Evolutionary conservation across 1,284 basidiomycete genomes (phyloP), one percentile per base, ranked within the genome.

Genomic region (Leccinum angustisporum): DNA sequence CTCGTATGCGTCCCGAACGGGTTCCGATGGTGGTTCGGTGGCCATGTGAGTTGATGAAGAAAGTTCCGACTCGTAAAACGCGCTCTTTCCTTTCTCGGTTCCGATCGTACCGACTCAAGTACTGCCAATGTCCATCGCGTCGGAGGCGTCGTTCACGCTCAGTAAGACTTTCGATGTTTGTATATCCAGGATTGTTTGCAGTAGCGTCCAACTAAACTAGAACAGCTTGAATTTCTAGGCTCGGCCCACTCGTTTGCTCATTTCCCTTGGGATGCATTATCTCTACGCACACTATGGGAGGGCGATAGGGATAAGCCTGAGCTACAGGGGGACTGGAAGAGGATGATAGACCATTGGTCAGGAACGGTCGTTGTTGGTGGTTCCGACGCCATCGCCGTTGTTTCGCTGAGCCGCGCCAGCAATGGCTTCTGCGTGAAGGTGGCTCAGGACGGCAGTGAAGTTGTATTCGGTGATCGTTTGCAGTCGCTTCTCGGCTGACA

Each of bases 191-290:
- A 48, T 50, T 21, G 18, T 33, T 9, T 64, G 57, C 25, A 38
- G 27, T 57, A 18, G 1, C 21, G 7, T 54, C 38, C 8, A n/a
- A 30, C 63, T 73, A 52, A 73, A 52, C 21, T 8, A 34, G 40
- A 34, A 16, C 53, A 74, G 72, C 67, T 76, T 51, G 18, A 61
- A 33, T 74, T 68, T 38, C 56, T 71, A 33, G 66, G 64, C 5
- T 61, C 70, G 31, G 66, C 69, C n/a, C 64, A 75, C 61, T 75
- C 71, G 54, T 65, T 83, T 8, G 79, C 84, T 4, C 75, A 80
- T 40, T 90, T 89, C 66, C 87, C 87, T 6, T 90, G 87, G 85
- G 75, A 75, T 16, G 61, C 73, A 13, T 65, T 77, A 13, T 85
- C 86, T 7, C 64, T 83, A 18, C 67, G 71, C 2, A 73, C 67